A percentile compares a stretch with the other conserved stretches of the same genome.
These are phyloP conservation scores for Capsicum chinense DNA, from an alignment of 257 asterid species.

Conservation along the genomic window DNA sequence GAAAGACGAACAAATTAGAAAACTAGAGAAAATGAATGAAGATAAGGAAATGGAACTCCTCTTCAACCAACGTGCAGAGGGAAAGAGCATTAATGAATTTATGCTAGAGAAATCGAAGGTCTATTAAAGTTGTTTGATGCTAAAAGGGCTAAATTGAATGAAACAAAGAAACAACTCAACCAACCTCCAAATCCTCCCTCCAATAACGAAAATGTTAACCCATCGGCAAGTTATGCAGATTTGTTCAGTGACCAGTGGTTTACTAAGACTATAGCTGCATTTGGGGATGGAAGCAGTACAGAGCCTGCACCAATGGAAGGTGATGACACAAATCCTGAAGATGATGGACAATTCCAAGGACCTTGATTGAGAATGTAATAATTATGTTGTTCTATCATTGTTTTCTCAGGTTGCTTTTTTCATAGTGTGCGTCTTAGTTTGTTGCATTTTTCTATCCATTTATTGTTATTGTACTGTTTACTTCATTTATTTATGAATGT, in stretches of 20 bases:
- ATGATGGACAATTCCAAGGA: conserved; percentile 8
- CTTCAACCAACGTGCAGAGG: conserved; percentile 40
- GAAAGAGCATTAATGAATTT: conserved; percentile 35
- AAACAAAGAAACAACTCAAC: conserved; percentile 22
- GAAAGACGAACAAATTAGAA: conserved; percentile 27
- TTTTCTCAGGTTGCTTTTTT: conserved; percentile 15
- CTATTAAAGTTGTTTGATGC: conserved; percentile 33
- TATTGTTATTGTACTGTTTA: not conserved
- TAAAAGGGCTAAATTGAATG: conserved; percentile 39
- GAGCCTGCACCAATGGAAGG: not conserved
- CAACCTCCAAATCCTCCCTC: conserved; percentile 5
- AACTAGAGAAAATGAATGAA: conserved; percentile 32
- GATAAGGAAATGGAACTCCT: conserved; percentile 42
- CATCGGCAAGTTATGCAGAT: not conserved
- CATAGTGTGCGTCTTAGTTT: not conserved
- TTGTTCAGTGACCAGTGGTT: not conserved
- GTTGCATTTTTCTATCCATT: not conserved
- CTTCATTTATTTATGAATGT: not conserved
- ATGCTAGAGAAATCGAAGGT: conserved; percentile 39
- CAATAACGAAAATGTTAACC: not conserved
- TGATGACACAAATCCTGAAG: not conserved
- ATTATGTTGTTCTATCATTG: not conserved
- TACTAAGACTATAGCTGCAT: not conserved
- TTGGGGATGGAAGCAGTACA: not conserved
- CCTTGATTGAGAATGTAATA: not conserved